Evolutionary conservation across 164 flowering plant species (phyloP).

Genomic region (Piper betle): DNA sequence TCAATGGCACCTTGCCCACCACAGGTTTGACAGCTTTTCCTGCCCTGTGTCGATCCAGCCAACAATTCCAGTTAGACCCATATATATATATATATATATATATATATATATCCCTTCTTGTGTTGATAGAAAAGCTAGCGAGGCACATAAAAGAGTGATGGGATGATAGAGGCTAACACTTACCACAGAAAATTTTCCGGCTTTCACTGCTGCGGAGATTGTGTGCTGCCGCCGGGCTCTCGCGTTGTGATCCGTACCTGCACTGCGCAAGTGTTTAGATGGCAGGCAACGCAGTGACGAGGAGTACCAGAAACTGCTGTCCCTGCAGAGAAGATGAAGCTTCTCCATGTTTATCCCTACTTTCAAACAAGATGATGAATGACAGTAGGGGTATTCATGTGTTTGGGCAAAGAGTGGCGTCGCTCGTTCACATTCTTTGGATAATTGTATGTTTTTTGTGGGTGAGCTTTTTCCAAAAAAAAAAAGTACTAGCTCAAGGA

Average conservation of each 20-base stretch:
- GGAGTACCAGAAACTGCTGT: not conserved
- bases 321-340: not conserved
- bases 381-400: too few species aligned
- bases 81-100: too few species aligned
- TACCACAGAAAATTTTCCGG: not conserved
- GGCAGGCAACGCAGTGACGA: not conserved
- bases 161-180: not conserved
- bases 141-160: not conserved
- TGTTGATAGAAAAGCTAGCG: not conserved
- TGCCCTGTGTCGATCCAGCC: conserved; percentile 19
- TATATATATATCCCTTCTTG: too few species aligned
- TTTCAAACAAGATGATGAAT: not conserved
- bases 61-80: not conserved
- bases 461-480: too few species aligned
- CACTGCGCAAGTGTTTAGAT: not conserved
- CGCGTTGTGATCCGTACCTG: not conserved
- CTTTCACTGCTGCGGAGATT: not conserved
- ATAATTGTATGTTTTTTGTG: too few species aligned
- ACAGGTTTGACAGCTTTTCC: conserved; percentile 45
- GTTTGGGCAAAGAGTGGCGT: too few species aligned
- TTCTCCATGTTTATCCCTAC: not conserved
- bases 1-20: conserved; percentile 62
- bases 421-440: not conserved
- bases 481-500: too few species aligned
- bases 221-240: not conserved